Evolutionary conservation across 768 basidiomycete genomes (phyloP).

Genomic region (Tephrocybe sp.): DNA sequence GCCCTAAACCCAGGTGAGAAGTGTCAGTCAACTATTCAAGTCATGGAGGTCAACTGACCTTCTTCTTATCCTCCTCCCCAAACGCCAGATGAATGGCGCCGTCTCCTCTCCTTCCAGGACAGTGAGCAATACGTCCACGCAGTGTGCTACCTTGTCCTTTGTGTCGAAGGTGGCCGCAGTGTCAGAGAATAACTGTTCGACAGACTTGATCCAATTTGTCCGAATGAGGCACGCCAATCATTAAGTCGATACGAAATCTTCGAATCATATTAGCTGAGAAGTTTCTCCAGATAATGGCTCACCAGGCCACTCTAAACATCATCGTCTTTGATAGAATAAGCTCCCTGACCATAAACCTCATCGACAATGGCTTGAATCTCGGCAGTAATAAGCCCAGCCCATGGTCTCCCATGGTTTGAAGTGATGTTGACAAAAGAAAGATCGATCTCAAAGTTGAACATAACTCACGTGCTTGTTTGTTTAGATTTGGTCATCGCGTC

Average conservation of each 20-base stretch:
- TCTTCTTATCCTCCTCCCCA: neutral
- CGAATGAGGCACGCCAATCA: neutral
- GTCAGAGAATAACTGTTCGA: neutral
- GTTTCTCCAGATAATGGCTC: neutral
- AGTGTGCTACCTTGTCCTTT: neutral
- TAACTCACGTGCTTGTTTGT: too few relatives aligned
- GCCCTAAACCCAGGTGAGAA: neutral
- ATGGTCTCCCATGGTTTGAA: neutral
- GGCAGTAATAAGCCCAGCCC: neutral
- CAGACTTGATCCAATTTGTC: neutral
- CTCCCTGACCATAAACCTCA: neutral
- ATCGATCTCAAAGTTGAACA: too few relatives aligned
- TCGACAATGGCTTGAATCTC: slow-evolving; percentile 1
- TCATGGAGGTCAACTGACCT: neutral
- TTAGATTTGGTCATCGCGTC: too few relatives aligned
- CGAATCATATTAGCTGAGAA: neutral
- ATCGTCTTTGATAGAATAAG: neutral
- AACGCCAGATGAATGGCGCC: neutral
- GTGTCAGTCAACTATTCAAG: neutral
- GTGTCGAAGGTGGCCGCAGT: neutral
- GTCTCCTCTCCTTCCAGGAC: neutral
- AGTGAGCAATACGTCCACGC: neutral
- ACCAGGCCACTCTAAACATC: slow-evolving; percentile 1
- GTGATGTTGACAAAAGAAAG: neutral
- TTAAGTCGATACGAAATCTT: neutral